Evolutionary conservation across 768 basidiomycete species (phyloP).

Genomic region (Rhodotorula sphaerocarpa): DNA sequence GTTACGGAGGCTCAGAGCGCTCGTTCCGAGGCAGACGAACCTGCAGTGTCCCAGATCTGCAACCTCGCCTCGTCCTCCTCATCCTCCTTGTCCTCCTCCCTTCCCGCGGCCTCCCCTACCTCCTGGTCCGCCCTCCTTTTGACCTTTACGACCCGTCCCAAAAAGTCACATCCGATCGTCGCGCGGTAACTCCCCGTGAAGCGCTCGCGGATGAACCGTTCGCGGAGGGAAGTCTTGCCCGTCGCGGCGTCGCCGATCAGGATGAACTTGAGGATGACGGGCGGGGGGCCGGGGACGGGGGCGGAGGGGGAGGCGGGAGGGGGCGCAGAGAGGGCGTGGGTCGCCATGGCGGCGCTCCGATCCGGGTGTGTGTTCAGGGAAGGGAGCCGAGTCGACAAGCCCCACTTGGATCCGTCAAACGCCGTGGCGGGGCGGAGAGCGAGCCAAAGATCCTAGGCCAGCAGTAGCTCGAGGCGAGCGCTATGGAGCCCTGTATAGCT

Average conservation of each 20-base stretch:
- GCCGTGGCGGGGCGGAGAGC: too few species aligned
- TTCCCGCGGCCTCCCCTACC: too few species aligned
- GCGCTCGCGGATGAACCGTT: slow-evolving; percentile 63
- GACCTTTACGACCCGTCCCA: neutral
- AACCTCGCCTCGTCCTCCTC: slow-evolving; percentile 44
- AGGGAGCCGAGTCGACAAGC: too few species aligned
- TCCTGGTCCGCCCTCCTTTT: too few species aligned
- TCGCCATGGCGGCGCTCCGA: too few species aligned
- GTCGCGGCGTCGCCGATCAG: slow-evolving; percentile 73
- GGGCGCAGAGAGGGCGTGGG: slow-evolving; percentile 47
- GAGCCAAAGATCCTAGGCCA: too few species aligned
- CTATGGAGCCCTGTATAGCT: too few species aligned
- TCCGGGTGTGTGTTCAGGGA: too few species aligned
- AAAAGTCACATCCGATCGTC: slow-evolving; percentile 75
- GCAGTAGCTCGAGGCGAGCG: too few species aligned
- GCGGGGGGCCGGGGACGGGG: neutral
- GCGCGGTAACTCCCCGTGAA: slow-evolving; percentile 72
- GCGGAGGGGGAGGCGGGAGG: neutral
- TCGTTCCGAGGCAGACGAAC: neutral
- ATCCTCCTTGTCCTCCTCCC: neutral
- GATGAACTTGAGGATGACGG: slow-evolving; percentile 55
- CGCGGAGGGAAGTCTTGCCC: slow-evolving; percentile 52
- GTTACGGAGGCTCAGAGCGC: neutral
- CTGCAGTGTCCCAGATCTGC: slow-evolving; percentile 56
- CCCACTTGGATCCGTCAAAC: too few species aligned